phyloP scores from a whole-genome alignment of 306 rosid genomes.

The Trichosanthes cucumerina region DNA sequence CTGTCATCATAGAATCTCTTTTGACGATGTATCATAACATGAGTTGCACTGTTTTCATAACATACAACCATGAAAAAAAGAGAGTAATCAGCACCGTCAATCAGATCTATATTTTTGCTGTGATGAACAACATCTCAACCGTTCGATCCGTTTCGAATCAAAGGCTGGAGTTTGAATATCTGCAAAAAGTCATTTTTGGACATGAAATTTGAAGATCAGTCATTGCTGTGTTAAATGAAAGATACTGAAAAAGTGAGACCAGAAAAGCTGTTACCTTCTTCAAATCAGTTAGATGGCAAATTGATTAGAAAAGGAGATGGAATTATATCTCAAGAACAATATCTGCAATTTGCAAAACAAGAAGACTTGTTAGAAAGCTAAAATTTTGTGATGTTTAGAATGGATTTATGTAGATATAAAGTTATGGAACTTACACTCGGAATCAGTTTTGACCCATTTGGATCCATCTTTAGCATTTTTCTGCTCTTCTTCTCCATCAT shows the following conservation, averaged over 20 bases:
- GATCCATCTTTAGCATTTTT: slow-evolving; percentile 42
- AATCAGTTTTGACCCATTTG: slow-evolving; percentile 98
- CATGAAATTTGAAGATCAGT: background rate
- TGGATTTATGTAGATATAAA: background rate
- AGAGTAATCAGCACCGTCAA: slow-evolving; percentile 20
- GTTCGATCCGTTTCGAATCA: background rate
- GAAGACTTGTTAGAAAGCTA: background rate
- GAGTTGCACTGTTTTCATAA: slow-evolving; percentile 37
- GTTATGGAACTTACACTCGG: slow-evolving; percentile 63
- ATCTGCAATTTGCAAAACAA: slow-evolving; percentile 41
- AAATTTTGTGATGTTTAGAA: background rate
- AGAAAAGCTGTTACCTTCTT: background rate
- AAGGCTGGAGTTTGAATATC: slow-evolving; percentile 11
- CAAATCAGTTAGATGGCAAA: background rate
- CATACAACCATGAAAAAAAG: slow-evolving; percentile 70
- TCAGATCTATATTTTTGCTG: slow-evolving; percentile 24
- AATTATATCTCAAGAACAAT: slow-evolving; percentile 88
- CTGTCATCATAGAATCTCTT: slow-evolving; percentile 21
- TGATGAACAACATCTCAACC: slow-evolving; percentile 21
- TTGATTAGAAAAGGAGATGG: background rate
- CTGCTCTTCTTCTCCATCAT: slow-evolving; percentile 20
- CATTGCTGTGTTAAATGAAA: background rate
- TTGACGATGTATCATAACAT: slow-evolving; percentile 40
- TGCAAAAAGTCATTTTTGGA: slow-evolving; percentile 7
- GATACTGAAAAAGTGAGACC: background rate